These are phyloP conservation scores for Hypoxylon rubiginosum DNA, from an alignment of 2,329 filamentous ascomycete genomes.

Conservation along the genomic window DNA sequence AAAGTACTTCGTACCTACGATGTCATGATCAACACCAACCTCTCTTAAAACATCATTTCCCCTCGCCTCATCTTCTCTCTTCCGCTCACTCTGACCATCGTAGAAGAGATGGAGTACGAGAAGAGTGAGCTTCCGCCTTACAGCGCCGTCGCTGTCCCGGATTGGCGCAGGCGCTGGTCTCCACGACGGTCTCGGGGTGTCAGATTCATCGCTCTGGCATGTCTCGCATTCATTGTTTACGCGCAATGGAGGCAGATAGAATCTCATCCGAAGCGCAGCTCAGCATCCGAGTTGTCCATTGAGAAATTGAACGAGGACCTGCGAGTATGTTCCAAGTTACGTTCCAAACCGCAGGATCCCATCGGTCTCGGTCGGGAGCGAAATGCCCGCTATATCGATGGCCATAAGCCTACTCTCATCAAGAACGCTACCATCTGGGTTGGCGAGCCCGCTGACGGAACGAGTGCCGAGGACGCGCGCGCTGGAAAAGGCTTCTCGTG, in stretches of 20 bases:
- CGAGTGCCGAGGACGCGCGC: slow-evolving; percentile 66
- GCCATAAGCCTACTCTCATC: slow-evolving; percentile 72
- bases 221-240: slow-evolving; percentile 65
- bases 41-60: slow-evolving; percentile 23
- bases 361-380: slow-evolving; percentile 67
- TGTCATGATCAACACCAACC: slow-evolving; percentile 26
- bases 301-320: slow-evolving; percentile 68
- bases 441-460: slow-evolving; percentile 69
- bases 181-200: slow-evolving; percentile 61
- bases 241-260: slow-evolving; percentile 62
- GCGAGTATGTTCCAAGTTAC: slow-evolving; percentile 68
- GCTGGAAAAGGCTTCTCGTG: slow-evolving; percentile 72
- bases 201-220: slow-evolving; percentile 60
- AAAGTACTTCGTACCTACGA: slow-evolving; percentile 7
- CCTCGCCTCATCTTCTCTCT: slow-evolving; percentile 12
- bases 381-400: slow-evolving; percentile 72
- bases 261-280: slow-evolving; percentile 20
- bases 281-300: slow-evolving; percentile 59
- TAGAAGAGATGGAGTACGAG: slow-evolving; percentile 51
- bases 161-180: slow-evolving; percentile 48
- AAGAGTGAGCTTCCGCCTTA: slow-evolving; percentile 63
- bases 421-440: slow-evolving; percentile 76
- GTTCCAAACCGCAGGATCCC: slow-evolving; percentile 67
- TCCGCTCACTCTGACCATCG: slow-evolving; percentile 6
- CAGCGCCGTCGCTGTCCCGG: slow-evolving; percentile 52